These are phyloP conservation scores for Neopestalotiopsis sp. DNA, from an alignment of 2,329 filamentous ascomycete species.

Conservation along the genomic window DNA sequence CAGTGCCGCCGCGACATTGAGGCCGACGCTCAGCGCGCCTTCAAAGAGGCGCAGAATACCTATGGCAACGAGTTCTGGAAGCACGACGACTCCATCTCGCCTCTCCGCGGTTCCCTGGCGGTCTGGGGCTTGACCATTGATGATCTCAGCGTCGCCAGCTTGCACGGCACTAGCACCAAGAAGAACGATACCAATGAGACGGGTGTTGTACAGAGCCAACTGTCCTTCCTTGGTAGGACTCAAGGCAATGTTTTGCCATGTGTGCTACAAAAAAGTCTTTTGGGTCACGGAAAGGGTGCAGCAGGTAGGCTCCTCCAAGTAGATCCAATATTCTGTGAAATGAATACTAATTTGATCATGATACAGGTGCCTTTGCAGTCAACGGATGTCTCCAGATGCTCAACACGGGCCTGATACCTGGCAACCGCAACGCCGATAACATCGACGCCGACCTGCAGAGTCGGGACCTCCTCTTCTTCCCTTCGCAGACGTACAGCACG, in stretches of 20 bases:
- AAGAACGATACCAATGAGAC: slow-evolving; percentile 47
- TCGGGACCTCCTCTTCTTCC: slow-evolving; percentile 15
- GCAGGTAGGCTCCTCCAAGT: slow-evolving; percentile 33
- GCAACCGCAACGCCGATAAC: slow-evolving; percentile 98
- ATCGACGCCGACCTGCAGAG: slow-evolving; percentile 50
- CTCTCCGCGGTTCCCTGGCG: slow-evolving; percentile 41
- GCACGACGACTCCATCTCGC: slow-evolving; percentile 34
- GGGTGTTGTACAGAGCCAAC: slow-evolving; percentile 40
- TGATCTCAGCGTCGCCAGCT: slow-evolving; percentile 42
- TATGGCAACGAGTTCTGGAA: slow-evolving; percentile 38
- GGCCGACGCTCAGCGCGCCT: slow-evolving; percentile 26
- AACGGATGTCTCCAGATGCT: slow-evolving; percentile 96
- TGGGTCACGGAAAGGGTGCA: slow-evolving; percentile 44
- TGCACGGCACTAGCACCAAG: slow-evolving; percentile 47
- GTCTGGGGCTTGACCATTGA: slow-evolving; percentile 43
- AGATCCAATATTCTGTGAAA: background rate
- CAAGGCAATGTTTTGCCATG: slow-evolving; percentile 38
- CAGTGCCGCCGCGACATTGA: slow-evolving; percentile 23
- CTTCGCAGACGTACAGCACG: slow-evolving; percentile 2
- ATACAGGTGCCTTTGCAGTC: slow-evolving; percentile 92
- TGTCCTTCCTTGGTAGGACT: slow-evolving; percentile 40
- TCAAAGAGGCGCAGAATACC: slow-evolving; percentile 27
- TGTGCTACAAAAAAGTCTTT: slow-evolving; percentile 43
- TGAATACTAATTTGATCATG: background rate
- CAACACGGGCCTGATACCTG: slow-evolving; percentile 90